Conservation (phyloP, 495 filamentous ascomycete genomes). For the Hypoxylon fuscum region DNA sequence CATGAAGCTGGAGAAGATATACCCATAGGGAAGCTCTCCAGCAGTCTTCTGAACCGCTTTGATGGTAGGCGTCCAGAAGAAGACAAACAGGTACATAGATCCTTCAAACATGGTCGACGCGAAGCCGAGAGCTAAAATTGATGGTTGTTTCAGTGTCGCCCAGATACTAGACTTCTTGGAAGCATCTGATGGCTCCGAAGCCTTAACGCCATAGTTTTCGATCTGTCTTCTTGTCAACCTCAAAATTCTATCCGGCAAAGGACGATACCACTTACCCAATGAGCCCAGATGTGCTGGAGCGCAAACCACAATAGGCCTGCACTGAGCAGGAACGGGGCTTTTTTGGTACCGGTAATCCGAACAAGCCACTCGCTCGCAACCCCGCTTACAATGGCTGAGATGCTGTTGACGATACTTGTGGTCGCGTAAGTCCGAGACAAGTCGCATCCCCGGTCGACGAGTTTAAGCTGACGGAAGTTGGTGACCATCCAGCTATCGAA, state of each 20-base stretch:
- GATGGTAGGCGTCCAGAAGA: constrained; percentile 64
- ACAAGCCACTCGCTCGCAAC: constrained; percentile 51
- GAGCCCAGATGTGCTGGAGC: constrained; percentile 50
- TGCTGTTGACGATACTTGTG: constrained; percentile 60
- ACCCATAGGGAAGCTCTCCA: constrained; percentile 59
- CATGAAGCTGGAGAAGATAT: constrained; percentile 68
- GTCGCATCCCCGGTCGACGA: constrained; percentile 44
- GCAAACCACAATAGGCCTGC: constrained; percentile 51
- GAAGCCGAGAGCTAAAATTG: constrained; percentile 55
- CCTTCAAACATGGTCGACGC: constrained; percentile 64
- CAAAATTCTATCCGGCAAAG: neutral
- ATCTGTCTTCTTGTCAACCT: constrained; percentile 40
- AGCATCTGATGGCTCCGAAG: constrained; percentile 8
- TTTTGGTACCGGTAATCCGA: constrained; percentile 53
- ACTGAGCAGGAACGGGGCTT: constrained; percentile 59
- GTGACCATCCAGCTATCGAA: constrained; percentile 70
- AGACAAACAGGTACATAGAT: constrained; percentile 68
- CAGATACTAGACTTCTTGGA: constrained; percentile 31
- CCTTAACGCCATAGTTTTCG: constrained; percentile 58
- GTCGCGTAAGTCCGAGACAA: constrained; percentile 58
- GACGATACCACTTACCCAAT: constrained; percentile 55
- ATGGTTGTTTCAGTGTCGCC: constrained; percentile 44
- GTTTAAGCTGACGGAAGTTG: constrained; percentile 52
- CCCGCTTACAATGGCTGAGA: constrained; percentile 61
- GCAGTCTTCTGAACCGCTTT: constrained; percentile 47